Base-by-base conservation (phyloP, 2,329 filamentous ascomycete species). In the Neophaeococcomyces mojaviensis region DNA sequence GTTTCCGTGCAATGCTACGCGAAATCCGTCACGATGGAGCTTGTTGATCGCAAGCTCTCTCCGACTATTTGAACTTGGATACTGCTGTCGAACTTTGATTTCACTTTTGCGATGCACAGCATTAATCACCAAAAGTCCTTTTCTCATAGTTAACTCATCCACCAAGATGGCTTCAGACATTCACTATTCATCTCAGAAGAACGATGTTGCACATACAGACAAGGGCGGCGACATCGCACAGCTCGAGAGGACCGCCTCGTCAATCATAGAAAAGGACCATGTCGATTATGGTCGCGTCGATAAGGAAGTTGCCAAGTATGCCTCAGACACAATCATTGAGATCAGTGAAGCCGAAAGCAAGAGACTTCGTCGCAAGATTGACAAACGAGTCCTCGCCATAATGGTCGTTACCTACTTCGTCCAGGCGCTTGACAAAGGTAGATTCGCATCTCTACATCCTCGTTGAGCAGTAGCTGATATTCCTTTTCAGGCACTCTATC, bases 391-490 rank as follows among this genome's bases (percentile, higher is more conserved):
- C 2, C 66, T 89, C 35, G 64, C 73, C 2, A 70, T 88, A 60
- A 88, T 88, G 84, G 74, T 88, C 47, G 62, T 74, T 39, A 86
- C 82, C 0, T 87, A 88, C 63, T 86, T 88, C 58, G 64, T 87
- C 18, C 84, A 85, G 43, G 62, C 64, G 8, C 49, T 68, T 19
- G 65, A 68, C 32, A 68, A 68, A 49, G 65, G 65, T 28, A 28
- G 5, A 28, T 28, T 10, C 10, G 10, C 10, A 10, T 6, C 24
- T 28, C 5, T 28, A 6, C 24, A 5, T 28, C 24, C 24, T 28
- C 5, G n/a, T n/a, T 28, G 5, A 28, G 5, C 24, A 6, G 5
- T 10, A 10, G 24, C 24, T 28, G 10, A 28, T 10, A 28, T 28
- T 10, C 5, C 24, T 6, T 6, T 28, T 10, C 5, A 28, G 24